A percentile compares a stretch with the other conserved stretches of the same genome.
These are phyloP conservation scores for Exophiala xenobiotica DNA, from an alignment of 2,329 filamentous ascomycete genomes.

Conservation along the genomic window DNA sequence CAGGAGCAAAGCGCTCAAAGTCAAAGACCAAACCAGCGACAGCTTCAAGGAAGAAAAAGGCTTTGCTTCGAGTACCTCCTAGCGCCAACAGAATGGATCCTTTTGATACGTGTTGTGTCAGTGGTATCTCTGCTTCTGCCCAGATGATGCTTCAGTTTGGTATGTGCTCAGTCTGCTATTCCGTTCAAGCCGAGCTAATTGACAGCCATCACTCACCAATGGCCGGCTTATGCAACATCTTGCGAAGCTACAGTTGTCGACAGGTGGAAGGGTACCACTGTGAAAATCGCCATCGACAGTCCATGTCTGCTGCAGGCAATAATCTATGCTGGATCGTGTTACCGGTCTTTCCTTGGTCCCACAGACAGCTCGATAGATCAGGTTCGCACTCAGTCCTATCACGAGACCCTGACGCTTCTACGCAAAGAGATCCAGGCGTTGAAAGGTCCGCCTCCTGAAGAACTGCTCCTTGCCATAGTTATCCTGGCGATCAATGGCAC, in stretches of 20 bases:
- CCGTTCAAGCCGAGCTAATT: neutral
- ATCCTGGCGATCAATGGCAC: neutral
- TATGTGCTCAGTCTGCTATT: neutral
- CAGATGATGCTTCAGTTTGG: conserved; percentile 5
- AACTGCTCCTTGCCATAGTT: neutral
- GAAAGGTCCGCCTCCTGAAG: neutral
- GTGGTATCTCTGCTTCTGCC: neutral
- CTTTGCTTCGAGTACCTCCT: too few relatives aligned
- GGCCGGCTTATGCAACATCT: neutral
- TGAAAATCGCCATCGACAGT: neutral
- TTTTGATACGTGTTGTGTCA: neutral
- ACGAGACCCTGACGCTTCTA: neutral
- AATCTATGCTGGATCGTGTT: conserved; percentile 3
- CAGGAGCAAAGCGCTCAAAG: too few relatives aligned
- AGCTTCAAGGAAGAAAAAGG: too few relatives aligned
- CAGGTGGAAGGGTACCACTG: neutral
- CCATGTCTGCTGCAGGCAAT: neutral
- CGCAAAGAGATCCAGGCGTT: neutral
- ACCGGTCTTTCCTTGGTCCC: conserved; percentile 3
- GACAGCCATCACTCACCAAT: conserved; percentile 4
- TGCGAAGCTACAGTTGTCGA: neutral
- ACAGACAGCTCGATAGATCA: neutral
- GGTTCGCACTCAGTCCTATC: conserved; percentile 1
- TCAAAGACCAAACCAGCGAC: too few relatives aligned
- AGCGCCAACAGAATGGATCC: neutral